Evolutionary conservation across 352 stramenopile species (phyloP), one percentile per base, ranked within the genome.

Genomic region (Blastocystis sp.): DNA sequence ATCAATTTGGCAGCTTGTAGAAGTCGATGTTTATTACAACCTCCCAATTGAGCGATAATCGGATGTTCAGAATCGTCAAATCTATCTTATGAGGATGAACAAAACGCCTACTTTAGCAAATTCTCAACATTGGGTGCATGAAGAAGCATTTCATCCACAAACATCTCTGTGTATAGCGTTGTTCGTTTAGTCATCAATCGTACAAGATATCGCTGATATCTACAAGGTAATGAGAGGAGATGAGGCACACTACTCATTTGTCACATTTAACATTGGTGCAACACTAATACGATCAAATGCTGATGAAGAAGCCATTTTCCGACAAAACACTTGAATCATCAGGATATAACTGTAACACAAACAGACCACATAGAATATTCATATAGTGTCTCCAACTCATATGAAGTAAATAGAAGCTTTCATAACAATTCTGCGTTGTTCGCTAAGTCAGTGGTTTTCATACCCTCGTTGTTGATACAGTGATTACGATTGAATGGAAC

Each of bases 141-240:
- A 11, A 84, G 24, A 35, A 84, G 13, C 54, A 57, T 84, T 24
- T 66, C 58, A 33, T 84, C 73, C 9, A 84, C 73, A 24, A 84
- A 70, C 73, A 84, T 84, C 33, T 84, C 73, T 22, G 73, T 70
- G 22, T 84, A 84, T 17, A 84, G 40, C 3, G 73, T 84, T 5
- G 73, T 60, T 22, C 48, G 4, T 40, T 84, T 84, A 7, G 42
- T 70, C 54, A 84, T 84, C 13, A 84, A 22, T 7, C 73, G 3
- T 33, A 70, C 54, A 27, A 84, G 22, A 33, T 70, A 84, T 19
- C 73, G 73, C 58, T 84, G 73, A 60, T 84, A 84, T 15, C 73
- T 84, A 84, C 19, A 17, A 33, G 4, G 42, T 27, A 4, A 70
- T 24, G 2, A 22, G 22, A n/a, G n/a, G 9, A 5, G 4, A 22